A percentile compares a stretch with the other conserved stretches of the same genome.
phyloP scores from a whole-genome alignment of 495 filamentous ascomycete genomes.

The Massariosphaeria phaeospora region DNA sequence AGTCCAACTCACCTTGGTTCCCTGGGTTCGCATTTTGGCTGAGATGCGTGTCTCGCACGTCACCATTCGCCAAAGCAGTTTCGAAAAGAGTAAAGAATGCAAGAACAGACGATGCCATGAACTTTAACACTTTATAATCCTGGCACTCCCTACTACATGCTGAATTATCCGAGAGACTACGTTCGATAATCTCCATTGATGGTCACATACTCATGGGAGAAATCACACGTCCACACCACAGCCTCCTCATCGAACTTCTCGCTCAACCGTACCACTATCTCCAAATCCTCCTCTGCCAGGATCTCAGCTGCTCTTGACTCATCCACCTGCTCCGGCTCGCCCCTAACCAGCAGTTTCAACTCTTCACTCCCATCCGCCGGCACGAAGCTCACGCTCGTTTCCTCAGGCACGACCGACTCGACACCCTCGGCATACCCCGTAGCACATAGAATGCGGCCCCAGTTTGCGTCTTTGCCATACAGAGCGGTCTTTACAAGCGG shows the following conservation, averaged over 20 bases:
- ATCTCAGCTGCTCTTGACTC: slow-evolving; percentile 81
- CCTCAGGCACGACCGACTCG: slow-evolving; percentile 63
- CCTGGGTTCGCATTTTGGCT: too few relatives aligned
- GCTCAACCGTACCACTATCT: slow-evolving; percentile 43
- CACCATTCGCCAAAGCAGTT: too few relatives aligned
- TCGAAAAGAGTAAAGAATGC: too few relatives aligned
- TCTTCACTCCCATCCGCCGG: slow-evolving; percentile 76
- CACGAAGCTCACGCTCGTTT: slow-evolving; percentile 87
- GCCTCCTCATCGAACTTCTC: slow-evolving; percentile 56
- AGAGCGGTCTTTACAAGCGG: slow-evolving; percentile 95
- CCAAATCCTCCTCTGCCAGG: slow-evolving; percentile 64
- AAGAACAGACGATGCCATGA: too few relatives aligned
- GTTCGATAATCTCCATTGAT: slow-evolving; percentile 92
- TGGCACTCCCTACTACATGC: too few relatives aligned
- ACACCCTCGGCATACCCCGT: slow-evolving; percentile 80
- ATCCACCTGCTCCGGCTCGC: slow-evolving; percentile 90
- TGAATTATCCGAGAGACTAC: too few relatives aligned
- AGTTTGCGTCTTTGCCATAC: slow-evolving; percentile 96
- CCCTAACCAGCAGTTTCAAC: slow-evolving; percentile 79
- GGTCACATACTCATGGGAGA: slow-evolving; percentile 94
- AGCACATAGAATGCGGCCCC: slow-evolving; percentile 94
- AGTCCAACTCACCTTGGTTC: too few relatives aligned
- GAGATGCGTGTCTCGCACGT: too few relatives aligned
- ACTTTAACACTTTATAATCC: too few relatives aligned
- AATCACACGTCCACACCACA: slow-evolving; percentile 93